Conservation (phyloP, 139 green algal species). For the Axilococcus clingmanii region DNA sequence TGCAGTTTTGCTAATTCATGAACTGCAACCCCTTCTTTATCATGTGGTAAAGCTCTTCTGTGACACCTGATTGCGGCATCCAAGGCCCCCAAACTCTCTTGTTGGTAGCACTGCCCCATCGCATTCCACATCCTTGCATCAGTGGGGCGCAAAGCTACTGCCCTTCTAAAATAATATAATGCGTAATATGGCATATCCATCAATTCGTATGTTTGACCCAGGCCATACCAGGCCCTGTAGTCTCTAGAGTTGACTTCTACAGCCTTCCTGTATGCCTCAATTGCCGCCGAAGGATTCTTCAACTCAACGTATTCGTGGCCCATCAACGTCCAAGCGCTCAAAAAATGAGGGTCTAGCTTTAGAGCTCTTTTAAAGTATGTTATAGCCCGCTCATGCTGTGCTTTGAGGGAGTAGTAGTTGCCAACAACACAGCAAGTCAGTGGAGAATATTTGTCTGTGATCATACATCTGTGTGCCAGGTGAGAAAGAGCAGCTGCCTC, state of each 20-base stretch:
- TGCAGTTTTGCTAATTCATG: slow-evolving; percentile 74
- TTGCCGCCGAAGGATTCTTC: slow-evolving; percentile 85
- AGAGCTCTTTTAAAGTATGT: slow-evolving; percentile 87
- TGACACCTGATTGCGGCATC: slow-evolving; percentile 81
- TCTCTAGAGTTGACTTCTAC: slow-evolving; percentile 81
- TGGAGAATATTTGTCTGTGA: slow-evolving; percentile 80
- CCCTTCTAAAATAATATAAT: slow-evolving; percentile 78
- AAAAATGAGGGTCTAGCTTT: slow-evolving; percentile 70
- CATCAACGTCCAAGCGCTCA: slow-evolving; percentile 97
- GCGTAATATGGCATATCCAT: slow-evolving; percentile 82
- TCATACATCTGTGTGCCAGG: slow-evolving; percentile 67
- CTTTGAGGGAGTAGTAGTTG: slow-evolving; percentile 96
- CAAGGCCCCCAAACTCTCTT: slow-evolving; percentile 45
- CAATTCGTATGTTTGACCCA: slow-evolving; percentile 97
- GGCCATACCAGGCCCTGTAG: slow-evolving; percentile 95
- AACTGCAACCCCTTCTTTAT: slow-evolving; percentile 66
- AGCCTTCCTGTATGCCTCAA: slow-evolving; percentile 76
- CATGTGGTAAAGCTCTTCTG: slow-evolving; percentile 45
- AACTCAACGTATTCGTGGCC: slow-evolving; percentile 97
- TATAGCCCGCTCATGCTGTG: slow-evolving; percentile 52
- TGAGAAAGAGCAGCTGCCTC: slow-evolving; percentile 56
- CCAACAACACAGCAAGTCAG: slow-evolving; percentile 92
- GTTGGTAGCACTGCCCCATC: slow-evolving; percentile 91
- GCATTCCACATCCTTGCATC: slow-evolving; percentile 97
- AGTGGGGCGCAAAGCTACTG: slow-evolving; percentile 61